These are phyloP conservation scores for Apiospora aurea DNA, from an alignment of 2,329 filamentous ascomycete genomes.

Conservation along the genomic window DNA sequence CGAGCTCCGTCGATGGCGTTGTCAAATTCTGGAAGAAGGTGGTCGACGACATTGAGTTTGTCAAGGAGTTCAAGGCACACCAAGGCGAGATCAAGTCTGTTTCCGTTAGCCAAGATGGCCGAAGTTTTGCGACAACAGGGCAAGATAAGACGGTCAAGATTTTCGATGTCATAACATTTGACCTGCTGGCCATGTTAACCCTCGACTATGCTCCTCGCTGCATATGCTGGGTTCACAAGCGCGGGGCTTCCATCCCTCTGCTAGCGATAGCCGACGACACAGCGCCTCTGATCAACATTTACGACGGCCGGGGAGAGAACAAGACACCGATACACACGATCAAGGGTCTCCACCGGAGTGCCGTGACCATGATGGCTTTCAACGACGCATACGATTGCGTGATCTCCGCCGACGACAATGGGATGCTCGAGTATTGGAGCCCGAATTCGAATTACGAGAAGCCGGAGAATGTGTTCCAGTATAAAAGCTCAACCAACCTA, in stretches of 20 bases:
- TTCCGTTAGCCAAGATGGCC: slow-evolving; percentile 86
- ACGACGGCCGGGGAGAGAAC: slow-evolving; percentile 87
- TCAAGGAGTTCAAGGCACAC: slow-evolving; percentile 97
- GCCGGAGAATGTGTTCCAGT: slow-evolving; percentile 87
- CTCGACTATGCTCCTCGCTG: slow-evolving; percentile 78
- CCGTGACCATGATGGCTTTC: slow-evolving; percentile 86
- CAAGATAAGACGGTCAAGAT: slow-evolving; percentile 81
- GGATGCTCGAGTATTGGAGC: slow-evolving; percentile 97
- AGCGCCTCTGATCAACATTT: slow-evolving; percentile 78
- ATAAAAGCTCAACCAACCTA: slow-evolving; percentile 91
- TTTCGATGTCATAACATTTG: slow-evolving; percentile 84
- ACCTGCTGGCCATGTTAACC: slow-evolving; percentile 83
- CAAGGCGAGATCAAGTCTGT: slow-evolving; percentile 83
- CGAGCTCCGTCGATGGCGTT: slow-evolving; percentile 90
- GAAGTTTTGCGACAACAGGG: slow-evolving; percentile 91
- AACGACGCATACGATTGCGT: slow-evolving; percentile 91
- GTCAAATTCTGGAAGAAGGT: slow-evolving; percentile 99
- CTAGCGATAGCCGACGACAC: slow-evolving; percentile 82
- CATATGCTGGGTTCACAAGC: slow-evolving; percentile 90
- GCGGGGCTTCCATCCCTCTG: slow-evolving; percentile 85
- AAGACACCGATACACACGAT: slow-evolving; percentile 79
- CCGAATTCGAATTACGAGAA: slow-evolving; percentile 85
- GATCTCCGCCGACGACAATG: slow-evolving; percentile 84
- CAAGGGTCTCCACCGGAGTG: slow-evolving; percentile 78
- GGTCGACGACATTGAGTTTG: slow-evolving; percentile 89